Percentiles rank a stretch among this genome's conserved stretches.
These are phyloP conservation scores for Thozetella sp. DNA, from an alignment of 495 filamentous ascomycete species.

Conservation along the genomic window DNA sequence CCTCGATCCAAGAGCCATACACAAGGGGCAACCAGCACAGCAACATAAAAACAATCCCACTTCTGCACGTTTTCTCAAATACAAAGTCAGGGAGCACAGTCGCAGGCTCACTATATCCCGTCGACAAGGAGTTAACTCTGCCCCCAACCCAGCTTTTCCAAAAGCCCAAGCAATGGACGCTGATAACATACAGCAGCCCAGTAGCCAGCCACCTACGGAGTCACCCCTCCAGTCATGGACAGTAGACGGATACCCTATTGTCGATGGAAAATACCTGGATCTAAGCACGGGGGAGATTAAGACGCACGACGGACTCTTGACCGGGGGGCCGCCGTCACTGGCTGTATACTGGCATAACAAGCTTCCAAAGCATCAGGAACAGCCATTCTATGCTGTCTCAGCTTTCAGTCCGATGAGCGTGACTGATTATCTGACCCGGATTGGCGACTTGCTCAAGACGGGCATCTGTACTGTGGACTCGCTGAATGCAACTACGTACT, in stretches of 20 bases:
- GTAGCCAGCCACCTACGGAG: too few species aligned
- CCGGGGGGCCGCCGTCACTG: neutral
- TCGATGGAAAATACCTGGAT: neutral
- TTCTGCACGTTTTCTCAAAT: too few species aligned
- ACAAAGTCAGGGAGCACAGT: too few species aligned
- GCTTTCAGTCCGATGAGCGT: neutral
- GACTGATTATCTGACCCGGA: neutral
- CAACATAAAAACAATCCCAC: too few species aligned
- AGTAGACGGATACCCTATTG: neutral
- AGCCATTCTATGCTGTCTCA: neutral
- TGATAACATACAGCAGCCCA: too few species aligned
- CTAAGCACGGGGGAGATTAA: neutral
- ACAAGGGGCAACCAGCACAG: too few species aligned
- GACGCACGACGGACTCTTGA: neutral
- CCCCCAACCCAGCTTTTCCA: too few species aligned
- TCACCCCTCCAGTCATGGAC: neutral
- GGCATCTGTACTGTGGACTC: neutral
- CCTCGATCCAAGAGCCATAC: too few species aligned
- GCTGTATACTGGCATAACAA: neutral
- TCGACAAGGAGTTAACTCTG: too few species aligned
- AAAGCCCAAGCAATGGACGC: too few species aligned
- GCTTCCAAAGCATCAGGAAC: neutral
- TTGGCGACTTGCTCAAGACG: neutral
- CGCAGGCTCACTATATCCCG: too few species aligned
- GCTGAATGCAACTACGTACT: neutral